phyloP scores from a whole-genome alignment of 2,329 filamentous ascomycete genomes.

The Fusarium sterilihyphosum region DNA sequence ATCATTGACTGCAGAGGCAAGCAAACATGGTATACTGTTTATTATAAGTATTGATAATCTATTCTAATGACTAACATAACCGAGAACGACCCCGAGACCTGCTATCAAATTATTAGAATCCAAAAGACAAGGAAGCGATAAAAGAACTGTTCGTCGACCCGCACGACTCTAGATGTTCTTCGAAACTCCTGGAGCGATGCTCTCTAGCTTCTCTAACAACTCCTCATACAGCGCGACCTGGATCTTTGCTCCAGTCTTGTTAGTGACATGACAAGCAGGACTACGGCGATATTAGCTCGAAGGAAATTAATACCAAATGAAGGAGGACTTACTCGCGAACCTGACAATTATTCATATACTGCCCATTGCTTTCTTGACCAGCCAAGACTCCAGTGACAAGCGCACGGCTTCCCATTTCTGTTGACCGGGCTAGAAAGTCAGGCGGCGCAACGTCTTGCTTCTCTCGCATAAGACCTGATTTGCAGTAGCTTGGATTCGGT shows the following conservation, averaged over 20 bases:
- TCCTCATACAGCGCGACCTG: slow-evolving; percentile 49
- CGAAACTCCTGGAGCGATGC: slow-evolving; percentile 16
- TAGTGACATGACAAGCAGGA: slow-evolving; percentile 46
- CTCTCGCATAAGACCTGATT: slow-evolving; percentile 45
- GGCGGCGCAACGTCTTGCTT: not conserved
- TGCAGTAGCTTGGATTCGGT: slow-evolving; percentile 55
- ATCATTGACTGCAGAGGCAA: not conserved
- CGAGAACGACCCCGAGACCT: fast-evolving
- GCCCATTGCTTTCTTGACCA: slow-evolving; percentile 46
- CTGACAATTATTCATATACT: slow-evolving; percentile 49
- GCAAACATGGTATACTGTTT: fast-evolving
- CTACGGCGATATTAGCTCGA: not conserved
- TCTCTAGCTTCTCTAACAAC: slow-evolving; percentile 47
- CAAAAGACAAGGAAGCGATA: no score
- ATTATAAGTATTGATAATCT: not conserved
- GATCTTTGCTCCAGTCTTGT: slow-evolving; percentile 42
- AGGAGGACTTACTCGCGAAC: slow-evolving; percentile 32
- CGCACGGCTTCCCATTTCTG: slow-evolving; percentile 55
- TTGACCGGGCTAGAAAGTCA: slow-evolving; percentile 51
- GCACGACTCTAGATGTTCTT: not conserved
- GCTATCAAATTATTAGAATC: no score
- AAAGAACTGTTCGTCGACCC: fast-evolving
- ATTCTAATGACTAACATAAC: fast-evolving
- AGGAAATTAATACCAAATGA: not conserved
- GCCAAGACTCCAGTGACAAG: slow-evolving; percentile 45